A percentile compares a stretch with the other conserved stretches of the same genome.
These are phyloP conservation scores for Aaosphaeria arxii DNA, from an alignment of 2,329 filamentous ascomycete genomes.

Conservation along the genomic window DNA sequence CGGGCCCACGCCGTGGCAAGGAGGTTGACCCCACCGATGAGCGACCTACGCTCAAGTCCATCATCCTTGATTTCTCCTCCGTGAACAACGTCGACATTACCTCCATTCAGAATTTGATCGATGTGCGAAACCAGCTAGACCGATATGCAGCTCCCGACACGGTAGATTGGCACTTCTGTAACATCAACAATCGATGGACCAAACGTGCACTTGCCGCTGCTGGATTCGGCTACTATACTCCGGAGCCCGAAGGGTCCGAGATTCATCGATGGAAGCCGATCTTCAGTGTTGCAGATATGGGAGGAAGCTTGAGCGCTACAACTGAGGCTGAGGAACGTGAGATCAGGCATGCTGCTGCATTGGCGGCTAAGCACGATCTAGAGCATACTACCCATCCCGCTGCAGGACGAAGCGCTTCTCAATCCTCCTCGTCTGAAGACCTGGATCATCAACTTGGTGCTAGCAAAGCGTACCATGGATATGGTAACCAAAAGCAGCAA, in stretches of 20 bases:
- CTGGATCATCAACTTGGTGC: slow-evolving; percentile 31
- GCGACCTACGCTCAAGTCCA: slow-evolving; percentile 73
- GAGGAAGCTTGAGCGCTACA: slow-evolving; percentile 69
- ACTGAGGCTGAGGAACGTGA: slow-evolving; percentile 65
- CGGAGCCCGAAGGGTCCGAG: slow-evolving; percentile 51
- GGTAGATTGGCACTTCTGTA: slow-evolving; percentile 93
- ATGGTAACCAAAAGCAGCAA: slow-evolving; percentile 34
- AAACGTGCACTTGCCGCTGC: slow-evolving; percentile 84
- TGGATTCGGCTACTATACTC: slow-evolving; percentile 81
- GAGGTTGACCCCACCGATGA: slow-evolving; percentile 40
- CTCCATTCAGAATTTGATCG: slow-evolving; percentile 87
- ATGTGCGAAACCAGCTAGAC: slow-evolving; percentile 92
- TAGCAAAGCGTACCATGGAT: slow-evolving; percentile 29
- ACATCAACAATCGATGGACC: slow-evolving; percentile 91
- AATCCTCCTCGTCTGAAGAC: slow-evolving; percentile 20
- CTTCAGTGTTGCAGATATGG: slow-evolving; percentile 88
- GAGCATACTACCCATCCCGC: slow-evolving; percentile 40
- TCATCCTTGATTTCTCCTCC: slow-evolving; percentile 90
- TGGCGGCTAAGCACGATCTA: slow-evolving; percentile 38
- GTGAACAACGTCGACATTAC: slow-evolving; percentile 96
- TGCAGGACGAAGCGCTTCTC: slow-evolving; percentile 14
- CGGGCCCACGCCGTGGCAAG: slow-evolving; percentile 66
- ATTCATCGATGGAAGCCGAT: slow-evolving; percentile 81
- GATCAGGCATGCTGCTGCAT: slow-evolving; percentile 45
- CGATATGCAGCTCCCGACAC: slow-evolving; percentile 76